Percentiles rank a stretch among this genome's conserved stretches.
Conservation (phyloP, 257 asterid species). For the Solanum ossicruentum region DNA sequence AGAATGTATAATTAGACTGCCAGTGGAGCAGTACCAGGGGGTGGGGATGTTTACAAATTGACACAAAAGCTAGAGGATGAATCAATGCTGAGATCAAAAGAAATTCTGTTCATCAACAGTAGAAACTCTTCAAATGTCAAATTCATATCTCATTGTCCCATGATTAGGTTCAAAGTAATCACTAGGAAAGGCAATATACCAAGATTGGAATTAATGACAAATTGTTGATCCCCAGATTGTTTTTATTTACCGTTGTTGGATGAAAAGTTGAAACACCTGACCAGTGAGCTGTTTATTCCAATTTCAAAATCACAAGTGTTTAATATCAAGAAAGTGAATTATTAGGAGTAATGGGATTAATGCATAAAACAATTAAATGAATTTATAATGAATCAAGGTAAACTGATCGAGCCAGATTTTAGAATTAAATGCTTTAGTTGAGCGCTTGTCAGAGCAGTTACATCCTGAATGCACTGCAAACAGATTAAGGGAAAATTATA, state of each 20-base stretch:
- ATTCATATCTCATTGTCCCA: background rate
- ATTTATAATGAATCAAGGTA: background rate
- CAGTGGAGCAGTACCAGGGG: too few species aligned
- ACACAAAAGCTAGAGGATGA: background rate
- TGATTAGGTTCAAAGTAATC: background rate
- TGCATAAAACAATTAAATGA: background rate
- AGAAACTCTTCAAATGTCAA: background rate
- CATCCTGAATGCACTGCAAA: background rate
- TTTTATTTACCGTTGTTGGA: background rate
- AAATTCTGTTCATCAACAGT: background rate
- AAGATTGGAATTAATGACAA: background rate
- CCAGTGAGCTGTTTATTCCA: background rate
- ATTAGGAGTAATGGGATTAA: background rate
- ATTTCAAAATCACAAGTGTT: background rate
- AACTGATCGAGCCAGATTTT: background rate
- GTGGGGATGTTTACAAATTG: background rate
- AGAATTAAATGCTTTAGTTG: background rate
- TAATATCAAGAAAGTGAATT: background rate
- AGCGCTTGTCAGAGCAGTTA: background rate
- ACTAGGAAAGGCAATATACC: background rate
- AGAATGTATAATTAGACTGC: background rate
- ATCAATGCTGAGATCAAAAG: background rate
- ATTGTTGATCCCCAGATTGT: background rate
- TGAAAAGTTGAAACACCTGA: background rate
- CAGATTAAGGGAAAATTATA: background rate